Conservation (phyloP, 2,329 filamentous ascomycete genomes). For the Apiospora hydei region DNA sequence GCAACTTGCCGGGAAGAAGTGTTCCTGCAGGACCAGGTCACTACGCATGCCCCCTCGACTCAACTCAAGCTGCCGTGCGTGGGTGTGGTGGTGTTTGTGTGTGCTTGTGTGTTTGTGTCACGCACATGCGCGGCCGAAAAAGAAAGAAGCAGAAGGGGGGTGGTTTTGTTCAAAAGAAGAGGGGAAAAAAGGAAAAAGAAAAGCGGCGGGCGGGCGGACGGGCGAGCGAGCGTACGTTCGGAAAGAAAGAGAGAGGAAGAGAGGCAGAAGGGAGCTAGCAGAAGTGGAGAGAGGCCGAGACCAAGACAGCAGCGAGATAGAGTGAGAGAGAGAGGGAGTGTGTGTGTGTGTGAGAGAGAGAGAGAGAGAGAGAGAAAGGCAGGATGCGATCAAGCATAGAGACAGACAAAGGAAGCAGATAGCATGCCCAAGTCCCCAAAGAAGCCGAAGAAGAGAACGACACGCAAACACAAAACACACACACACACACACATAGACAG, state of each 20-base stretch:
- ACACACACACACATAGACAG: neutral
- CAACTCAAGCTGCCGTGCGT: conserved; percentile 1
- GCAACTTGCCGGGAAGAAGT: neutral
- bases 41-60: conserved; percentile 7
- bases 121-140: neutral
- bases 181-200: neutral
- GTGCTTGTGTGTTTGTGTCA: neutral
- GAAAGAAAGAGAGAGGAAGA: neutral
- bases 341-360: too few species aligned
- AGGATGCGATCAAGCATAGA: neutral
- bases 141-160: neutral
- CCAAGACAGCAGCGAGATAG: neutral
- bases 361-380: neutral
- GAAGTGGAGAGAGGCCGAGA: conserved; percentile 7
- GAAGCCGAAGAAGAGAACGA: neutral
- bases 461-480: too few species aligned
- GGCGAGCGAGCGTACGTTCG: neutral
- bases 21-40: conserved; percentile 14
- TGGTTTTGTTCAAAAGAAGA: neutral
- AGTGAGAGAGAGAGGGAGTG: neutral
- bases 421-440: neutral
- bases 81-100: neutral
- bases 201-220: neutral
- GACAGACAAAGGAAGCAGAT: conserved; percentile 3
- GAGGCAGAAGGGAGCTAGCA: neutral